Percentiles rank a stretch among this genome's conserved stretches.
These are phyloP conservation scores for Diaporthe sp. DNA, from an alignment of 2,329 filamentous ascomycete species.

Conservation along the genomic window DNA sequence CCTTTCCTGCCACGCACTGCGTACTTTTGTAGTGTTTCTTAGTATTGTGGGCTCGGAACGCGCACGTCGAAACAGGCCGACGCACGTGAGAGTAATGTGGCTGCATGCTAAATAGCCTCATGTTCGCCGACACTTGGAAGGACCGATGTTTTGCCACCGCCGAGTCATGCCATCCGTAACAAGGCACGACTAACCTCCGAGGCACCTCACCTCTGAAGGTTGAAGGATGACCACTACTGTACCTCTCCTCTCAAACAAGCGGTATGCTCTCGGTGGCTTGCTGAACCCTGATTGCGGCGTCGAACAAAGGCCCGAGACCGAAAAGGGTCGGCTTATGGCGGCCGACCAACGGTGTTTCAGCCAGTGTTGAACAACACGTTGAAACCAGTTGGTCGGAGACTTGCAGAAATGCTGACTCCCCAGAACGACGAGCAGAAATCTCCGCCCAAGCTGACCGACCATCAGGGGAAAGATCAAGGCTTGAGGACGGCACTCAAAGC, in stretches of 20 bases:
- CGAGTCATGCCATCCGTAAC: conserved; percentile 1
- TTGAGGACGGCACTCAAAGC: not conserved
- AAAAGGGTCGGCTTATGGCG: conserved; percentile 12
- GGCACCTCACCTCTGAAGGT: not conserved
- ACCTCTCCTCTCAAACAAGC: conserved; percentile 16
- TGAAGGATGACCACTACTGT: not conserved
- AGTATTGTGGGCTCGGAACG: not conserved
- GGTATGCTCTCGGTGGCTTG: conserved; percentile 22
- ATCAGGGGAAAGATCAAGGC: not conserved
- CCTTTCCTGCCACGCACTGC: conserved; percentile 4
- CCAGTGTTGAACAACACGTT: conserved; percentile 20
- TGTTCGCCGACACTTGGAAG: not conserved
- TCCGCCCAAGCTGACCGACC: not conserved
- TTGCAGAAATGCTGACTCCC: conserved; percentile 1
- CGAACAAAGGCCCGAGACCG: conserved; percentile 16
- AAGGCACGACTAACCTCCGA: not conserved
- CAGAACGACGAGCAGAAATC: not conserved
- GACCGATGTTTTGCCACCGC: conserved; percentile 8
- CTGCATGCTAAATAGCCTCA: conserved; percentile 21
- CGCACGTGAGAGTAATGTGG: conserved; percentile 20
- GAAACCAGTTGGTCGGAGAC: conserved; percentile 16
- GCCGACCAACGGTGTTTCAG: conserved; percentile 27
- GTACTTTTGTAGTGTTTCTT: conserved; percentile 15
- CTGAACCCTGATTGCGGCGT: conserved; percentile 14
- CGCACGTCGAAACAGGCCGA: conserved; percentile 21